Evolutionary conservation across 768 basidiomycete genomes (phyloP).

Genomic region (Neoboletus magnificus): DNA sequence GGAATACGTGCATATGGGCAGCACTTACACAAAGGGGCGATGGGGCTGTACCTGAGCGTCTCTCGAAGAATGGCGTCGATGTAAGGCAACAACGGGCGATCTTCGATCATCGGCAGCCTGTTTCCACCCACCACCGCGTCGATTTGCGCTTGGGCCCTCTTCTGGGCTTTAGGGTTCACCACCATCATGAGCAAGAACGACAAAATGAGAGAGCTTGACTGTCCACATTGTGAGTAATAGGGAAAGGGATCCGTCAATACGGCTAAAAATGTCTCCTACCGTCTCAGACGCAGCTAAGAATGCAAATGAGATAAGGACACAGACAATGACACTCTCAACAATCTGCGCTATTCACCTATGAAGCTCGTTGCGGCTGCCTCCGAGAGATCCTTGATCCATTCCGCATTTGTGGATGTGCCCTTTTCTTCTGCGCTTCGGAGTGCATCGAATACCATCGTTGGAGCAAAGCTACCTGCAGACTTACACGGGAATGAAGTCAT

Average conservation of each 20-base stretch:
- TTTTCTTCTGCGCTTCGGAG: conserved; percentile 10
- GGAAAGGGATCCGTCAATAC: neutral
- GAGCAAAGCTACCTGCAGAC: conserved; percentile 5
- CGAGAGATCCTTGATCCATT: conserved; percentile 14
- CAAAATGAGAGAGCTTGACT: conserved; percentile 26
- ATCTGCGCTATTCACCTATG: conserved; percentile 4
- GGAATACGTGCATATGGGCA: neutral
- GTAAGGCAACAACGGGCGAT: conserved; percentile 19
- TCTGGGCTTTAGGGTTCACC: conserved; percentile 10
- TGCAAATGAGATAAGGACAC: neutral
- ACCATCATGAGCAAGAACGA: conserved; percentile 21
- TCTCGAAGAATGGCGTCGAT: conserved; percentile 21
- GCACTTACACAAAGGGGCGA: conserved; percentile 15
- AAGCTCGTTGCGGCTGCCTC: conserved; percentile 23
- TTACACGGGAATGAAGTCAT: conserved; percentile 1
- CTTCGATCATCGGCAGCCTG: conserved; percentile 14
- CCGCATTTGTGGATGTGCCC: neutral
- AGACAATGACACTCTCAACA: neutral
- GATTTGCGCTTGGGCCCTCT: conserved; percentile 23
- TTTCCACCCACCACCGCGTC: conserved; percentile 13
- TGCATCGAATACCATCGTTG: conserved; percentile 21
- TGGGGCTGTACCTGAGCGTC: conserved; percentile 14
- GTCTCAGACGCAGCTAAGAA: conserved; percentile 20
- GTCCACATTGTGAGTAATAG: neutral
- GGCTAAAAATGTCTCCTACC: conserved; percentile 1